These are phyloP conservation scores for Penicillium sp. DNA, from an alignment of 2,329 filamentous ascomycete genomes.

Conservation along the genomic window DNA sequence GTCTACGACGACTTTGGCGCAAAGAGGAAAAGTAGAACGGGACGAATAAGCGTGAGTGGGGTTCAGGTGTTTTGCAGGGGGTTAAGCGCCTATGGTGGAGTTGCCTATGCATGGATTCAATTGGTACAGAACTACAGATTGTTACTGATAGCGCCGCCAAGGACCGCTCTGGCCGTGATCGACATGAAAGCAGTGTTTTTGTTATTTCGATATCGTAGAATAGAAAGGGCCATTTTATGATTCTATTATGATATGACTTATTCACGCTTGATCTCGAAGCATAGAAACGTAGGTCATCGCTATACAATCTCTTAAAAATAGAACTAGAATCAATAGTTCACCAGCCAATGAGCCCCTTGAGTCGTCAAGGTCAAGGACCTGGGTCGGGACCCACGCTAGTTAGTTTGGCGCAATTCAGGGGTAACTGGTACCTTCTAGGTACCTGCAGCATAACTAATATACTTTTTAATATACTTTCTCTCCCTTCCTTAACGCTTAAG, in stretches of 20 bases:
- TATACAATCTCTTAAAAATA: background rate
- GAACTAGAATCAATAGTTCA: constrained; percentile 7
- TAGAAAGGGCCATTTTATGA: no score
- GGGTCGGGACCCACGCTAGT: constrained; percentile 1
- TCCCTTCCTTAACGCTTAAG: background rate
- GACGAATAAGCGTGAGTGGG: background rate
- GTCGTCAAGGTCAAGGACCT: background rate
- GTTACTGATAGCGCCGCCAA: constrained; percentile 12
- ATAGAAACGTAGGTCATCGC: background rate
- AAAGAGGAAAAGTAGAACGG: constrained; percentile 9
- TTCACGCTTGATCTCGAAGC: background rate
- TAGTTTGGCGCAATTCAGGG: constrained; percentile 5
- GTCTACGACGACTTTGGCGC: background rate
- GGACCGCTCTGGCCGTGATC: constrained; percentile 21
- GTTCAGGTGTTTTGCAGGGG: background rate
- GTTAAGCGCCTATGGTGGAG: constrained; percentile 15
- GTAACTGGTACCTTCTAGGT: background rate
- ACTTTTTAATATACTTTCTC: background rate
- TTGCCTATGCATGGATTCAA: background rate
- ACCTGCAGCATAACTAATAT: background rate
- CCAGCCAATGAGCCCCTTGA: constrained; percentile 5
- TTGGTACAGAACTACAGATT: background rate
- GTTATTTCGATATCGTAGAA: no score
- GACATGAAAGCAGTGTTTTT: constrained; percentile 14
- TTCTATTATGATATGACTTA: background rate